Percentiles rank a stretch among this genome's conserved stretches.
These are phyloP conservation scores for Monarda citriodora DNA, from an alignment of 305 asterid species.

Conservation along the genomic window DNA sequence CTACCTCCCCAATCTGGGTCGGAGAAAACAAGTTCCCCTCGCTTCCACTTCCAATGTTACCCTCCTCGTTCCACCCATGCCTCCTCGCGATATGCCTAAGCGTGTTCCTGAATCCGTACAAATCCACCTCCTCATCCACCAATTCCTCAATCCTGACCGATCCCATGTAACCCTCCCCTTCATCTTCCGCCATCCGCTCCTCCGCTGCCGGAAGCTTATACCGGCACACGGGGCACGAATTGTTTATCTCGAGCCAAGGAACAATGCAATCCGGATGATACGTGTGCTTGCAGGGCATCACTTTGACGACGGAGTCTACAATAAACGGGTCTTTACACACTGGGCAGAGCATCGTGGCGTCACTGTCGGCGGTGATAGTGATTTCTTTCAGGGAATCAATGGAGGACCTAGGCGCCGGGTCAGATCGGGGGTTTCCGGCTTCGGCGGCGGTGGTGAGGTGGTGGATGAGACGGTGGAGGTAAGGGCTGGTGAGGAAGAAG, in stretches of 20 bases:
- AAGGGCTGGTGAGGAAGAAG: slow-evolving; percentile 74
- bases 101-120: slow-evolving; percentile 50
- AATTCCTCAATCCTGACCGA: slow-evolving; percentile 57
- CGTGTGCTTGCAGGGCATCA: slow-evolving; percentile 76
- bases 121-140: slow-evolving; percentile 57
- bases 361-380: slow-evolving; percentile 47
- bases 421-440: slow-evolving; percentile 27
- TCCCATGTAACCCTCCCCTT: slow-evolving; percentile 34
- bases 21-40: slow-evolving; percentile 63
- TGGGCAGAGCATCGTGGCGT: slow-evolving; percentile 65
- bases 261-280: slow-evolving; percentile 80
- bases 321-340: slow-evolving; percentile 80
- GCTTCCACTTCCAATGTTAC: slow-evolving; percentile 32
- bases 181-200: slow-evolving; percentile 36
- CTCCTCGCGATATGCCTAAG: slow-evolving; percentile 64
- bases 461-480: slow-evolving; percentile 74
- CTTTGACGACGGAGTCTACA: slow-evolving; percentile 38
- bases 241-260: slow-evolving; percentile 85
- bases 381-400: slow-evolving; percentile 47
- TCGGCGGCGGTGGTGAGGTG: slow-evolving; percentile 55
- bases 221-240: slow-evolving; percentile 89
- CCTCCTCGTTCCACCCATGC: slow-evolving; percentile 42
- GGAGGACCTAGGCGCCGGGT: slow-evolving; percentile 61
- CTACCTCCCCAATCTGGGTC: slow-evolving; percentile 73
- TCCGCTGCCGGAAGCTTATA: slow-evolving; percentile 44